Conservation (phyloP, 176 grass and related monocot genomes). For the Secale cereale region DNA sequence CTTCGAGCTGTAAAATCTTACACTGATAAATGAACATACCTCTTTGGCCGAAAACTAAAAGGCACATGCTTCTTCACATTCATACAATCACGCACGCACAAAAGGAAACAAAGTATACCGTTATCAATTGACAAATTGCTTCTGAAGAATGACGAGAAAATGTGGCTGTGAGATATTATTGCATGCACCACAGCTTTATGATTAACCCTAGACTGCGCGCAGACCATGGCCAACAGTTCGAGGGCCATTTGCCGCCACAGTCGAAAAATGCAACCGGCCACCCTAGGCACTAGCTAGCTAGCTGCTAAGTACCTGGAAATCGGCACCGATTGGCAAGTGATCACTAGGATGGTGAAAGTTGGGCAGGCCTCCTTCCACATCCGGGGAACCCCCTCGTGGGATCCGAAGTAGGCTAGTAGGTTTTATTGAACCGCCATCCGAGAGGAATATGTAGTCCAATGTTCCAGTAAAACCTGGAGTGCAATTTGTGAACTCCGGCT, state of each 20-base stretch:
- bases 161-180: background rate
- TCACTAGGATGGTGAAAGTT: conserved; percentile 85
- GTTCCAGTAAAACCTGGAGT: conserved; percentile 94
- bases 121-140: background rate
- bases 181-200: background rate
- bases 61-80: background rate
- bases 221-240: background rate
- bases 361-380: conserved; percentile 70
- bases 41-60: background rate
- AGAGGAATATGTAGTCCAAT: conserved; percentile 76
- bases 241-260: background rate
- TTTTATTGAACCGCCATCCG: conserved; percentile 39
- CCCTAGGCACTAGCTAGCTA: conserved; percentile 4
- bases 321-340: conserved; percentile 82
- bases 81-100: no score
- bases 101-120: background rate
- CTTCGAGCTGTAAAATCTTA: background rate
- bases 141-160: background rate
- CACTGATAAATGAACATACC: background rate
- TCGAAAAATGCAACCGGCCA: background rate
- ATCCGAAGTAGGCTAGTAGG: conserved; percentile 65
- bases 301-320: conserved; percentile 45
- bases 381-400: conserved; percentile 44
- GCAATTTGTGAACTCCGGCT: conserved; percentile 83
- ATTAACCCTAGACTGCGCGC: background rate